These are phyloP conservation scores for Pseudogymnoascus sp. DNA, from an alignment of 2,329 filamentous ascomycete genomes.

Conservation along the genomic window DNA sequence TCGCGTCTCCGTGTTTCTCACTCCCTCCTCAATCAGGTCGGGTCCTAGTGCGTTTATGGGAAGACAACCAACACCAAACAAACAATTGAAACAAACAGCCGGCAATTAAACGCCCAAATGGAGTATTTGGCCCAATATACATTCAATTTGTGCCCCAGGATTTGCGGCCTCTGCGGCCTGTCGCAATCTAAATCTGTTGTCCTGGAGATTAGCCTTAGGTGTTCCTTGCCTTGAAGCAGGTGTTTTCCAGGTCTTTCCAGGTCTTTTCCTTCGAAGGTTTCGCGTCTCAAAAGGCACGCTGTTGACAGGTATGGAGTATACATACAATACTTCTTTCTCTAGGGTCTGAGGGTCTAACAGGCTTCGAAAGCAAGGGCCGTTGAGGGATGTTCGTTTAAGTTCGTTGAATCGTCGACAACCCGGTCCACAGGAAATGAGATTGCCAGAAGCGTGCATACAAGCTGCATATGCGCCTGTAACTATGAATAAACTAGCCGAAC, in stretches of 20 bases:
- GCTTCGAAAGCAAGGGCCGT: not conserved
- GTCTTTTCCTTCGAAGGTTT: not conserved
- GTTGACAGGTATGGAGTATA: not conserved
- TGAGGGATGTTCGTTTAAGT: not conserved
- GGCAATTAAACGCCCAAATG: conserved; percentile 9
- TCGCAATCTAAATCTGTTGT: conserved; percentile 3
- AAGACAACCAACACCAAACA: conserved; percentile 5
- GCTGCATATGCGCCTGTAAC: conserved; percentile 6
- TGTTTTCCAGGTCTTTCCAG: not conserved
- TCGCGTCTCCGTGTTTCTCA: conserved; percentile 8
- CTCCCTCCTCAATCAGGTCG: not conserved
- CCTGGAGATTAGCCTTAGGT: conserved; percentile 1
- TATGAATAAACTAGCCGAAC: conserved; percentile 2
- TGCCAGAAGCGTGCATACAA: not conserved
- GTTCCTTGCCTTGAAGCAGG: not conserved
- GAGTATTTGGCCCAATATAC: conserved; percentile 2
- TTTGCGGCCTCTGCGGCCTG: conserved; percentile 6
- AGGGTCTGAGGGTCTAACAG: conserved; percentile 2
- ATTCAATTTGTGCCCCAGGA: conserved; percentile 3
- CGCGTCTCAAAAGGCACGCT: not conserved
- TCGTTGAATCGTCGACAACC: conserved; percentile 8
- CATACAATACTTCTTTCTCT: not conserved
- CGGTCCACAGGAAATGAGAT: conserved; percentile 7
- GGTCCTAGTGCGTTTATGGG: conserved; percentile 9
- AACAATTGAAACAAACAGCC: conserved; percentile 8